Evolutionary conservation across 2,329 filamentous ascomycete genomes (phyloP).

Genomic region (Didymellaceae sp.): DNA sequence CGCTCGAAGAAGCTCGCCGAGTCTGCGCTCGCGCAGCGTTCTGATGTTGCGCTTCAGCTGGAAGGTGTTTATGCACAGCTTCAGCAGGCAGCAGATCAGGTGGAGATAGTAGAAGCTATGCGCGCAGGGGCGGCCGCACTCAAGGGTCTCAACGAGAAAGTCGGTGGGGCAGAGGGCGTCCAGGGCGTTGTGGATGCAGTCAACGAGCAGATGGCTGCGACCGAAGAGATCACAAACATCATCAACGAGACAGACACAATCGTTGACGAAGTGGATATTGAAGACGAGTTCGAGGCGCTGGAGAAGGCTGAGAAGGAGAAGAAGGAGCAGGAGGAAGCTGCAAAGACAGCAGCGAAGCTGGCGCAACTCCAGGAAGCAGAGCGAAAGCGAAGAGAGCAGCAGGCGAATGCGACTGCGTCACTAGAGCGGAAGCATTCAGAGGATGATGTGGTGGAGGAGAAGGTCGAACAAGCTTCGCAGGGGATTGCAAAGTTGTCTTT

Average conservation of each 20-base stretch:
- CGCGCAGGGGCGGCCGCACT: slow-evolving; percentile 77
- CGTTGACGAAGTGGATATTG: slow-evolving; percentile 82
- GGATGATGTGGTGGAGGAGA: slow-evolving; percentile 41
- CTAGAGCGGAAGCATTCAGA: slow-evolving; percentile 61
- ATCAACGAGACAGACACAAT: slow-evolving; percentile 65
- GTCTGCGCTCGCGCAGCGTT: slow-evolving; percentile 71
- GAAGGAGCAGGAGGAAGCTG: slow-evolving; percentile 68
- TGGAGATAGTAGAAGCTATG: slow-evolving; percentile 84
- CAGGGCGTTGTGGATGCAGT: slow-evolving; percentile 77
- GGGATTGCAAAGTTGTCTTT: slow-evolving; percentile 29
- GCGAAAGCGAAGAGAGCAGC: slow-evolving; percentile 42
- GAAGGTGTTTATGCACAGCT: slow-evolving; percentile 85
- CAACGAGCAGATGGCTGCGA: slow-evolving; percentile 75
- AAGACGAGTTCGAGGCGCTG: slow-evolving; percentile 83
- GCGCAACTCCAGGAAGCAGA: slow-evolving; percentile 45
- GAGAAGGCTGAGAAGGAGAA: slow-evolving; percentile 77
- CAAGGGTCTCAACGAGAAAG: slow-evolving; percentile 72
- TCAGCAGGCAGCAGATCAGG: slow-evolving; percentile 83
- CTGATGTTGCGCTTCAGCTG: slow-evolving; percentile 77
- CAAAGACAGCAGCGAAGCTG: slow-evolving; percentile 58
- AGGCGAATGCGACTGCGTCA: slow-evolving; percentile 42
- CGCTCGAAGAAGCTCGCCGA: slow-evolving; percentile 85
- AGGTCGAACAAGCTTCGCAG: slow-evolving; percentile 27
- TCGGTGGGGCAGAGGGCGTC: slow-evolving; percentile 78
- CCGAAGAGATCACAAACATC: slow-evolving; percentile 79